A percentile compares a stretch with the other conserved stretches of the same genome.
Evolutionary conservation across 1,284 basidiomycete species (phyloP).

Genomic region (Lignosus rhinocerotis): DNA sequence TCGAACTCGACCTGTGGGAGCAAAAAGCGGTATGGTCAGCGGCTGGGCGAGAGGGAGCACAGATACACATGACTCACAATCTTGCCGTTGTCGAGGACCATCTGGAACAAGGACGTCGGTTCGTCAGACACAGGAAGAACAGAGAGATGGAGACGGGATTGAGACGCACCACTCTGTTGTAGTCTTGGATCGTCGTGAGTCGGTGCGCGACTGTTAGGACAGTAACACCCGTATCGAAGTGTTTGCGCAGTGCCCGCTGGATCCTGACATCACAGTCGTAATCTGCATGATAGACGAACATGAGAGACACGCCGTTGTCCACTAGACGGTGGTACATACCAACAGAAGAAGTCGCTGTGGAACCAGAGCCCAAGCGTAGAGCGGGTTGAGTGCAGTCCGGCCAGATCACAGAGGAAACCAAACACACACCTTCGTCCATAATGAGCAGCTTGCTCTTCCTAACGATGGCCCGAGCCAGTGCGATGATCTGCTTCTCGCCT

Average conservation of each 20-base stretch:
- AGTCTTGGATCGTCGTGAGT: constrained; percentile 71
- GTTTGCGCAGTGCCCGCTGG: constrained; percentile 54
- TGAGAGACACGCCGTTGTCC: background rate
- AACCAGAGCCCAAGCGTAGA: background rate
- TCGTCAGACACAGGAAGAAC: background rate
- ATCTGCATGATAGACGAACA: constrained; percentile 35
- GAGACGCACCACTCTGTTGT: constrained; percentile 41
- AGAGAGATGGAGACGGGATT: constrained; percentile 10
- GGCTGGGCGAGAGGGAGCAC: background rate
- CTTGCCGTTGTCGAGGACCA: constrained; percentile 41
- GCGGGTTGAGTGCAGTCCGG: background rate
- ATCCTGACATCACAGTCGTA: constrained; percentile 59
- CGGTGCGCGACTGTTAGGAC: constrained; percentile 69
- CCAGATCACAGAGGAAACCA: background rate
- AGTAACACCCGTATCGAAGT: constrained; percentile 52
- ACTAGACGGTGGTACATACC: constrained; percentile 23
- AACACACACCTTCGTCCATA: constrained; percentile 45
- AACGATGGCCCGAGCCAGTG: constrained; percentile 58
- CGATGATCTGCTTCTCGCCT: constrained; percentile 69
- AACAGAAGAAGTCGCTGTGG: constrained; percentile 1
- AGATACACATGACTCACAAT: constrained; percentile 27
- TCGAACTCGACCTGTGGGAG: constrained; percentile 52
- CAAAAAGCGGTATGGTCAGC: background rate
- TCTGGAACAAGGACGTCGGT: constrained; percentile 22
- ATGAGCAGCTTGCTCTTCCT: constrained; percentile 59